Evolutionary conservation across 179 eudicot genomes (phyloP).

Genomic region (Pouteria campechiana): DNA sequence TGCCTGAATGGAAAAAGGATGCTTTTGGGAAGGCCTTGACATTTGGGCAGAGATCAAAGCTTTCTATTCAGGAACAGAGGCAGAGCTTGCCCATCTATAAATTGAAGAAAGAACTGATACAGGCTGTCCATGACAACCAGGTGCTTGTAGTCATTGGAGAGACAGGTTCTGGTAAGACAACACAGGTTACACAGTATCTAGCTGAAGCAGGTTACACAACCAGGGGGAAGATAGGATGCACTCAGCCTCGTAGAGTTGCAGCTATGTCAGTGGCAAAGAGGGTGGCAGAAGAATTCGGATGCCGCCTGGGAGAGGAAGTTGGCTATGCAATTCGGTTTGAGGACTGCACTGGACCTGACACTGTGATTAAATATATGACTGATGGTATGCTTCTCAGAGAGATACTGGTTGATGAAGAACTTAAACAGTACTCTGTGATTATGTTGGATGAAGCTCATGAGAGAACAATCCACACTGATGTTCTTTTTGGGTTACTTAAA

Average conservation of each 20-base stretch:
- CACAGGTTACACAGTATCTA: slow-evolving; percentile 40
- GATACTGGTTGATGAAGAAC: slow-evolving; percentile 63
- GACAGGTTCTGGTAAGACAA: slow-evolving; percentile 42
- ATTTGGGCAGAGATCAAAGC: slow-evolving; percentile 90
- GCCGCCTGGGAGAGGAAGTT: slow-evolving; percentile 91
- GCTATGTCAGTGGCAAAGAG: slow-evolving; percentile 97
- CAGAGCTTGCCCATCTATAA: slow-evolving; percentile 88
- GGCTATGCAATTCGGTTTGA: slow-evolving; percentile 96
- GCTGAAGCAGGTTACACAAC: slow-evolving; percentile 41
- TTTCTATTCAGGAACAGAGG: slow-evolving; percentile 89
- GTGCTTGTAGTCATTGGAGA: slow-evolving; percentile 57
- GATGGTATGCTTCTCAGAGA: slow-evolving; percentile 97
- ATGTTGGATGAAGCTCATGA: slow-evolving; percentile 99
- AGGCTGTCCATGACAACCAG: slow-evolving; percentile 85
- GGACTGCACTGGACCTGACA: slow-evolving; percentile 87
- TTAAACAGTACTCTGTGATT: slow-evolving; percentile 73
- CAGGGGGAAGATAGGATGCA: slow-evolving; percentile 79
- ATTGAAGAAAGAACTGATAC: slow-evolving; percentile 68
- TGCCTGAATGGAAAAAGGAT: slow-evolving; percentile 98
- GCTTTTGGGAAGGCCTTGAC: slow-evolving; percentile 76
- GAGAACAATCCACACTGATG: slow-evolving; percentile 88
- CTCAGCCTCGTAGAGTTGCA: slow-evolving; percentile 97
- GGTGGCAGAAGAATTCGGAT: slow-evolving; percentile 92
- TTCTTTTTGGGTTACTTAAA: slow-evolving; percentile 75
- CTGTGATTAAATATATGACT: slow-evolving; percentile 93